Percentiles rank a stretch among this genome's conserved stretches.
phyloP scores from a whole-genome alignment of 305 asterid genomes.

The Fraxinus greggii region DNA sequence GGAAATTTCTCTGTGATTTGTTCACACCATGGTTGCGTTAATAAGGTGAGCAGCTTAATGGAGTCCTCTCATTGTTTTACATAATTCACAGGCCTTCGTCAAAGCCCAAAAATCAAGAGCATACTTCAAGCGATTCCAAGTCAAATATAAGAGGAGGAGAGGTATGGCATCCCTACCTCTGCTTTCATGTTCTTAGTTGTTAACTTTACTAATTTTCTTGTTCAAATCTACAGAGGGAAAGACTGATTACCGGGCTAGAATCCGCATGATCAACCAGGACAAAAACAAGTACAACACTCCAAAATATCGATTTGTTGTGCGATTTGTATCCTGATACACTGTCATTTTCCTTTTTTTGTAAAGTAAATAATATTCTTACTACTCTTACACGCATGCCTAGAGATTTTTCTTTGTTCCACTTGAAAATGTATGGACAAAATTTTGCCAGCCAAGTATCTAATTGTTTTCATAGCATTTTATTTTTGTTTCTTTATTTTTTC shows the following conservation, averaged over 20 bases:
- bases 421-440: not conserved
- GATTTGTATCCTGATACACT: constrained; percentile 62
- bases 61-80: not conserved
- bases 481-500: not conserved
- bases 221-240: constrained; percentile 63
- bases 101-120: constrained; percentile 74
- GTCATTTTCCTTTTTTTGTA: not conserved
- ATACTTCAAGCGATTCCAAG: constrained; percentile 87
- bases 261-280: constrained; percentile 85
- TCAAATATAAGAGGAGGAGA: constrained; percentile 86
- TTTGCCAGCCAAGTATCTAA: not conserved
- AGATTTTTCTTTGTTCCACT: not conserved
- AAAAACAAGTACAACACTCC: constrained; percentile 89
- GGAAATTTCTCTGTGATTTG: not conserved
- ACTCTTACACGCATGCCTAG: not conserved
- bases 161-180: constrained; percentile 29
- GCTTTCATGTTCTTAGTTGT: not conserved
- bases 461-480: not conserved
- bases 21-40: not conserved
- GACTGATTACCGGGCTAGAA: constrained; percentile 89
- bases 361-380: not conserved
- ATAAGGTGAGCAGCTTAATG: not conserved
- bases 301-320: constrained; percentile 75
- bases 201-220: not conserved
- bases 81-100: constrained; percentile 46